phyloP scores from a whole-genome alignment of 352 stramenopile species.

The Pythium dissotocum region DNA sequence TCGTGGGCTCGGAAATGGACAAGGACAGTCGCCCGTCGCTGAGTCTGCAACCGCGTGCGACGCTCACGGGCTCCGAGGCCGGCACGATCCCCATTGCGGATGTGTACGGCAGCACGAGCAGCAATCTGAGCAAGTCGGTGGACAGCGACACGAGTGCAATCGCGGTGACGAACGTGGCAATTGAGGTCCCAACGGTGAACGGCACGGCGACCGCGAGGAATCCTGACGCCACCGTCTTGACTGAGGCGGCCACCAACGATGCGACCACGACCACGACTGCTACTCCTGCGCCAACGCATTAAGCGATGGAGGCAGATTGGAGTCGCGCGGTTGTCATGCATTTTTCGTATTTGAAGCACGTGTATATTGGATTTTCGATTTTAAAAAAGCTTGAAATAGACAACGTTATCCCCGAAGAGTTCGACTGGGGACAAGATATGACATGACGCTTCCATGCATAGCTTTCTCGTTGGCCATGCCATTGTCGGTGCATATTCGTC shows the following conservation, averaged over 20 bases:
- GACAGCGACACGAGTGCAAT: background rate
- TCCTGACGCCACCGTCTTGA: background rate
- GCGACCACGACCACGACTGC: background rate
- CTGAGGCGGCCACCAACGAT: background rate
- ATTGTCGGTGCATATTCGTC: too few relatives aligned
- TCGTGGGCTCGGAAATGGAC: slow-evolving; percentile 7
- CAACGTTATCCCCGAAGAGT: too few relatives aligned
- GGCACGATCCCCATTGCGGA: background rate
- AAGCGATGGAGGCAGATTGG: background rate
- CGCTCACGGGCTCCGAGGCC: slow-evolving; percentile 6
- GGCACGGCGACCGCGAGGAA: background rate
- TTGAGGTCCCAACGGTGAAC: background rate
- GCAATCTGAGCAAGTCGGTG: background rate
- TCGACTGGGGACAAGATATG: too few relatives aligned
- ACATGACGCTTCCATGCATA: too few relatives aligned
- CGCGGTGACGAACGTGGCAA: background rate
- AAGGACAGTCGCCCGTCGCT: background rate
- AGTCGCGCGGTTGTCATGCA: too few relatives aligned
- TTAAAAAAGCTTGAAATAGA: too few relatives aligned
- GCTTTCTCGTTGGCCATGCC: too few relatives aligned
- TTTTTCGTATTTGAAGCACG: too few relatives aligned
- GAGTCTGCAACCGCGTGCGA: slow-evolving; percentile 2
- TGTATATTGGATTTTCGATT: too few relatives aligned
- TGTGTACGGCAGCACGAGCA: background rate
- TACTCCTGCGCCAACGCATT: background rate